Conservation (phyloP, 2,329 filamentous ascomycete genomes). For the Fusarium abutilonis region DNA sequence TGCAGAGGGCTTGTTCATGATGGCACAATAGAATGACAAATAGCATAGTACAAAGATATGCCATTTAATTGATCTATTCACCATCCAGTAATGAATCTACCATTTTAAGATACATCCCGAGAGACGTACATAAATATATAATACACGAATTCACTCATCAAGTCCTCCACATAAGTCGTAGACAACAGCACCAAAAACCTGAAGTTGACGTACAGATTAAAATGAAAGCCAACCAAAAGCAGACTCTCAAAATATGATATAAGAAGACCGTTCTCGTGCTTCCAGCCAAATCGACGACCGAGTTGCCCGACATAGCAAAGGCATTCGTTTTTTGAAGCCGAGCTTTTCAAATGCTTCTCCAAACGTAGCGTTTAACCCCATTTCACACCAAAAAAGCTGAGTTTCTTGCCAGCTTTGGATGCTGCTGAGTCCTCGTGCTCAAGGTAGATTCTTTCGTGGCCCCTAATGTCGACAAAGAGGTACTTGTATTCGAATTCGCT, state of each 20-base stretch:
- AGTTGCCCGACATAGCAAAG: neutral
- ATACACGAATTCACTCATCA: neutral
- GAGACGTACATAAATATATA: neutral
- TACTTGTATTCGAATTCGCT: constrained; percentile 81
- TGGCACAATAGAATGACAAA: too few relatives aligned
- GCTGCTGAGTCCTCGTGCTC: constrained; percentile 65
- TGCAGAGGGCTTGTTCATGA: too few relatives aligned
- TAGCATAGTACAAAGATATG: neutral
- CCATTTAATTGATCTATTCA: neutral
- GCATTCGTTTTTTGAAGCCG: neutral
- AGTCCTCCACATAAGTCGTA: neutral
- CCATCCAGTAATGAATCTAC: neutral
- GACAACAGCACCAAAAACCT: neutral
- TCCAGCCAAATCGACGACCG: neutral
- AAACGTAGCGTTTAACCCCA: constrained; percentile 54
- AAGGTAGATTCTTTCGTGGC: constrained; percentile 71
- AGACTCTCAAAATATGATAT: constrained; percentile 26
- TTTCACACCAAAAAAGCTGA: constrained; percentile 70
- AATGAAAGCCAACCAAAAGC: neutral
- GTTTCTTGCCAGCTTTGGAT: constrained; percentile 53
- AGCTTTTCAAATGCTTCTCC: neutral
- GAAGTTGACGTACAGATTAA: constrained; percentile 19
- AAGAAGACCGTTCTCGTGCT: constrained; percentile 3
- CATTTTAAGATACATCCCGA: neutral
- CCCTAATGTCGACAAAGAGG: constrained; percentile 81